phyloP scores from a whole-genome alignment of 441 rosid genomes.

The Capsella rubella region DNA sequence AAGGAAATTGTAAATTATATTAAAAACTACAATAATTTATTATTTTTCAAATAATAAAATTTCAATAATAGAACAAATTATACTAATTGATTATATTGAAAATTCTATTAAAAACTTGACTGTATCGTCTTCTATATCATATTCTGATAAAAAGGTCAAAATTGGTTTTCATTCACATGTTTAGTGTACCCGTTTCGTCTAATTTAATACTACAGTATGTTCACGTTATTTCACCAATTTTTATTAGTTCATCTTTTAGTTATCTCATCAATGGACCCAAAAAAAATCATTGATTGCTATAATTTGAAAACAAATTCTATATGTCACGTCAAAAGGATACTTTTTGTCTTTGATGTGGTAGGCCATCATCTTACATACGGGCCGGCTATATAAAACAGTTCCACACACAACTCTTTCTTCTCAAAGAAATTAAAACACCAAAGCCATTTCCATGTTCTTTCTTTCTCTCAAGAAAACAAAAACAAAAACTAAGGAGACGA shows the following conservation, averaged over 20 bases:
- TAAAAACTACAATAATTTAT: no score
- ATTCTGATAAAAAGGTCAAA: no score
- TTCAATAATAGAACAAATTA: no score
- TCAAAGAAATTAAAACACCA: conserved; percentile 5
- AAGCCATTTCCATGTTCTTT: conserved; percentile 6
- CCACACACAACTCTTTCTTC: conserved; percentile 26
- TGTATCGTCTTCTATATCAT: no score
- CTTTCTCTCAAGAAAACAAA: conserved; percentile 3
- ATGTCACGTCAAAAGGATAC: conserved; percentile 16
- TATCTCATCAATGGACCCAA: neutral
- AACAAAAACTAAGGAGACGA: neutral
- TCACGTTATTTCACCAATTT: neutral
- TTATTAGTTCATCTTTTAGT: neutral
- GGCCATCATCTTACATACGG: conserved; percentile 8
- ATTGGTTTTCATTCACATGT: no score
- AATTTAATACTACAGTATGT: no score
- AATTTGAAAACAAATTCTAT: neutral
- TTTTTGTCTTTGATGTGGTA: conserved; percentile 19
- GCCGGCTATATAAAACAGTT: conserved; percentile 30
- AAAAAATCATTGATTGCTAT: neutral
- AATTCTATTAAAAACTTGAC: no score
- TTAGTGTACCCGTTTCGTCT: no score
- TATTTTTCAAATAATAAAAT: no score
- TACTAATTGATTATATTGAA: no score
- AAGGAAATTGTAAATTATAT: no score